A percentile compares a stretch with the other conserved stretches of the same genome.
phyloP scores from a whole-genome alignment of 352 stramenopile species.

The Phytophthora fragariaefolia region DNA sequence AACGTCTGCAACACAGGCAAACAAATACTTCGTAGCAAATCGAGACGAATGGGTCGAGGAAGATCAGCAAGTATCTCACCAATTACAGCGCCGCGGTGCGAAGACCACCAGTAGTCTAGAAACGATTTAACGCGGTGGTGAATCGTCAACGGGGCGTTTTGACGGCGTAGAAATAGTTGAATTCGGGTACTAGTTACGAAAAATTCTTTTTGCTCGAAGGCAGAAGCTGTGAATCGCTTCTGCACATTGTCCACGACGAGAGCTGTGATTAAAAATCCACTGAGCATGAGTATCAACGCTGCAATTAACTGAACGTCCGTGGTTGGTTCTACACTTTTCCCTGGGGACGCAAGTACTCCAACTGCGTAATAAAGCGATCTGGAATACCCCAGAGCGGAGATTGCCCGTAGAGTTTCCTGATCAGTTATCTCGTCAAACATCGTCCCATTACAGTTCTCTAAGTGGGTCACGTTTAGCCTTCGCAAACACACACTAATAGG shows the following conservation, averaged over 20 bases:
- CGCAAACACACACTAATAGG: constrained; percentile 29
- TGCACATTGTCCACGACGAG: constrained; percentile 62
- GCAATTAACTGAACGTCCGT: constrained; percentile 44
- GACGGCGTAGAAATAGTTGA: constrained; percentile 57
- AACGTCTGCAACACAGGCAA: constrained; percentile 55
- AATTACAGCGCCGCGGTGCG: constrained; percentile 57
- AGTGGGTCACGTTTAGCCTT: constrained; percentile 25
- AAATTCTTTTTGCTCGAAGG: constrained; percentile 69
- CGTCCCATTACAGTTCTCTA: constrained; percentile 18
- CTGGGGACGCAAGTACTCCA: constrained; percentile 46
- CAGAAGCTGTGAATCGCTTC: constrained; percentile 59
- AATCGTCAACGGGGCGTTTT: constrained; percentile 54
- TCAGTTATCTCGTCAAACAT: constrained; percentile 11
- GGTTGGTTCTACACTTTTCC: constrained; percentile 51
- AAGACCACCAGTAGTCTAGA: constrained; percentile 76
- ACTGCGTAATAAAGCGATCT: constrained; percentile 54
- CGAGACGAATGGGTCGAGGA: constrained; percentile 48
- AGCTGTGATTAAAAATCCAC: constrained; percentile 45
- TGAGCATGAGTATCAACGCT: constrained; percentile 57
- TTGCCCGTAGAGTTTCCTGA: constrained; percentile 17
- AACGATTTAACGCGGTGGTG: constrained; percentile 66
- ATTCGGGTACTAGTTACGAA: constrained; percentile 56
- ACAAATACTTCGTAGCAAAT: constrained; percentile 58
- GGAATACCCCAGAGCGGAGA: constrained; percentile 40
- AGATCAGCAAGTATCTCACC: constrained; percentile 58